Evolutionary conservation across 768 basidiomycete genomes (phyloP), one percentile per base, ranked within the genome.

Genomic region (Suillus cothurnatus): DNA sequence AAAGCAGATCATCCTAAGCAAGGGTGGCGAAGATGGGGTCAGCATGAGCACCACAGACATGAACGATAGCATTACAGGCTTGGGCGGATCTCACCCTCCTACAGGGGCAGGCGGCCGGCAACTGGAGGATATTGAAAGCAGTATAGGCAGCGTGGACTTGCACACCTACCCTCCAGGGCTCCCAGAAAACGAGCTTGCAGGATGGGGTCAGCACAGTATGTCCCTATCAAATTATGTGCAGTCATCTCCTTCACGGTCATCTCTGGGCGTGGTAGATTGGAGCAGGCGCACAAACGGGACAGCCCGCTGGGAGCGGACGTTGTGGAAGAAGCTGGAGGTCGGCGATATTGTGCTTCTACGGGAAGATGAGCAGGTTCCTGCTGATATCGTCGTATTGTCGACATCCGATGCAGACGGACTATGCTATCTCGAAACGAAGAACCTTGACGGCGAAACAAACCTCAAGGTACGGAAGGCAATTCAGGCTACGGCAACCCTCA

Each of bases 261-360:
- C 83, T 28, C 68, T 84, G 8, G 92, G 94, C 15, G 94, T 95
- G 36, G 80, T 97, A n/a, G 91, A 97, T 73, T 95, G 89, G 86
- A 81, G 79, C 56, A 87, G 87, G 57, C 87, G 85, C 43, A 78
- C 85, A 3, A 81, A 81, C 4, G 94, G 94, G 0, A 85, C 88
- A 4, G 89, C 94, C 2, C 82, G 84, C 32, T 99, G 97, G 97
- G 95, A 98, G 73, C 82, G 97, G 63, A 99, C 97, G 17, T 80
- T 99, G 2, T 99, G 97, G 97, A 98, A 99, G 83, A 98, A 99
- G 82, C 83, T 99, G 52, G 95, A 97, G 73, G 95, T 98, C 14
- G 97, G 97, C n/a, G 97, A 99, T 73, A 78, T 98, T 26, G 93
- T 99, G 36, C 80, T 98, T 9, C 81, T 99, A 39, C 82, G 91